Evolutionary conservation across 2,329 filamentous ascomycete genomes (phyloP).

Genomic region (Nigrograna mackinnonii): DNA sequence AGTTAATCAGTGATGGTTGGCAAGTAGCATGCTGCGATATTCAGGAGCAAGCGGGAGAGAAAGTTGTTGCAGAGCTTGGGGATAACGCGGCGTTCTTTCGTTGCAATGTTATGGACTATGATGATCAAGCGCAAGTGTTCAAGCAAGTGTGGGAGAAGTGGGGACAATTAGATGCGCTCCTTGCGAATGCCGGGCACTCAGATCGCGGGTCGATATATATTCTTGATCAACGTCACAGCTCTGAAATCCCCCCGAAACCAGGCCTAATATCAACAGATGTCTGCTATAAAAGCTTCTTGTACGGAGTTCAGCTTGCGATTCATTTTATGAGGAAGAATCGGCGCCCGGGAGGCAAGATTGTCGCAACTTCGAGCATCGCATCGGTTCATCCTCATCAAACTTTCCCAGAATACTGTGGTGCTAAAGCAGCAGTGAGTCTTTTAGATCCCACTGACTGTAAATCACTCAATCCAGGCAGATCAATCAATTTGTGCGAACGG

Average conservation of each 20-base stretch:
- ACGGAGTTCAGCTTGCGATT: not conserved
- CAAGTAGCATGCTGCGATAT: not conserved
- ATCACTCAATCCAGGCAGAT: not conserved
- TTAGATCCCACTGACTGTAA: not conserved
- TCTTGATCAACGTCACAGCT: not conserved
- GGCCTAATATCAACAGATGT: not conserved
- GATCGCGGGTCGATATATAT: not conserved
- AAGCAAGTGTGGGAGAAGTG: not conserved
- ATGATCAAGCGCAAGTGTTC: not conserved
- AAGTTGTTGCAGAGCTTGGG: not conserved
- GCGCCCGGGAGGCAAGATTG: not conserved
- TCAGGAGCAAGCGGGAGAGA: not conserved
- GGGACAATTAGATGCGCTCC: not conserved
- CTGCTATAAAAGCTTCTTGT: not conserved
- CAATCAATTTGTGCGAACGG: not conserved
- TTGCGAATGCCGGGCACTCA: not conserved
- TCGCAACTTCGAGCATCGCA: not conserved
- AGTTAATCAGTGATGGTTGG: not conserved
- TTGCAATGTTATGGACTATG: not conserved
- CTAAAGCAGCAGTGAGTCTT: not conserved
- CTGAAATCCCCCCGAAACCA: not conserved
- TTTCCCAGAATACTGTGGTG: not conserved
- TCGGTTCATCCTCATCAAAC: not conserved
- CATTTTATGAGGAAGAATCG: not conserved
- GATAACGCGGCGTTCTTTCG: not conserved